Base-by-base conservation (phyloP, 1,284 basidiomycete species). In the Boletus sp. region DNA sequence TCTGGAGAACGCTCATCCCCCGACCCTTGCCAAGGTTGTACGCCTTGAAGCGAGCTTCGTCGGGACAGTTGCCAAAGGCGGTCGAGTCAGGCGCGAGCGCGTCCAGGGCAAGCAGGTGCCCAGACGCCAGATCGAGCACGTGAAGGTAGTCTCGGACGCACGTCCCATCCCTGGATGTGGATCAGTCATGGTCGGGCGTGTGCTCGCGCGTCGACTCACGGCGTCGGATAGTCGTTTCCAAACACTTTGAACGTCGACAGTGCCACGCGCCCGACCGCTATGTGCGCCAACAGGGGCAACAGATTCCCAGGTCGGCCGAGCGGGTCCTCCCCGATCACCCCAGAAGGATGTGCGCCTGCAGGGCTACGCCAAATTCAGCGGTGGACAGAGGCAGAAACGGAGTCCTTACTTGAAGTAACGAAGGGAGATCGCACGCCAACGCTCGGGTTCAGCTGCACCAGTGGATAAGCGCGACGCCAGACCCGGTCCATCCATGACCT, bases 81-180 rank as follows among this genome's bases (percentile, higher is more conserved):
- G 78, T 83, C 9, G 89, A 87, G 50, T 87, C 81, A 3, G 83
- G 78, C n/a, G 80, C 80, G 33, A 97, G 83, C 23, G 94, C 95
- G 60, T 97, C 91, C 48, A 99, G 84, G 1, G 97, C 94, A 61
- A 96, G 87, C 60, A 98, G 82, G 78, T 99, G 97, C 13, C 97
- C 97, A 28, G 87, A 83, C 23, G 97, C 95, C 40, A 99, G 86
- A 76, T 99, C 97, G 76, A 98, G 88, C 63, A 99, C 88, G 77
- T 99, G 97, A 33, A 99, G 85, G 80, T 99, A 99, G 80, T 99
- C 97, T 59, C 97, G 92, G 33, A 97, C 93, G 71, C 95, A 98
- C 8, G 95, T 98, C 21, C 97, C 97, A 74, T 99, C 97, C 43
- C 91, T 91, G 59, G 50, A 13, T 62, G 57, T n/a, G n/a, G n/a